Evolutionary conservation across 2,329 filamentous ascomycete species (phyloP), one percentile per base, ranked within the genome.

Genomic region (Colletotrichum tropicicola): DNA sequence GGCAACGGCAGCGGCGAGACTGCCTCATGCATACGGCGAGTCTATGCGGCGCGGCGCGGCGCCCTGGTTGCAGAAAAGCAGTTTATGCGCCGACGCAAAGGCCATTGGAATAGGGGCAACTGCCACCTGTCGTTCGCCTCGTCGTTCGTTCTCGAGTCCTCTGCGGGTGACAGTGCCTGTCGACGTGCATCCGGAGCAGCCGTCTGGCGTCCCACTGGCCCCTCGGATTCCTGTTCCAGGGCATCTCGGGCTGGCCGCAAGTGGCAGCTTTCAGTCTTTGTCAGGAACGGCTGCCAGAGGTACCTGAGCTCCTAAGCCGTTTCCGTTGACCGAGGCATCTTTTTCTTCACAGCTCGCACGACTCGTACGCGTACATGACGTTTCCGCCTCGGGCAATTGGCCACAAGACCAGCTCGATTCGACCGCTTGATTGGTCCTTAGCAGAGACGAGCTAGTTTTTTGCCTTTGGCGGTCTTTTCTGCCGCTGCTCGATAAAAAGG

Each of bases 311-410:
- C n/a, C 54, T 59, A 63, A n/a, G 7, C 47, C 59, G 45, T 41
- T 60, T 54, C 32, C 9, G 47, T 32, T 28, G 48, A 43, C 60
- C 60, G 60, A 54, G 60, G 55, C 55, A 47, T 21, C 28, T 37
- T 23, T 45, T 17, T 17, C n/a, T 15, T 25, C 30, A 37, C 27
- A 45, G 53, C 35, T 44, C 12, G 28, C 59, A 32, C 59, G 45
- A 63, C 39, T 47, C 30, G 43, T 43, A 61, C 43, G 56, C 48
- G 48, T 65, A 19, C 21, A 65, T 61, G 61, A 65, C 61, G 57
- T 65, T 65, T 60, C 49, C 49, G 6, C 19, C 27, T 65, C 41
- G 2, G 48, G 56, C 27, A 64, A 54, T 32, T 51, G 43, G 61
- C 61, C 61, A 65, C 61, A 49, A 53, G 56, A 60, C 48, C 48